Evolutionary conservation across 345 rosid genomes (phyloP).

Genomic region (Lepidium didymum): DNA sequence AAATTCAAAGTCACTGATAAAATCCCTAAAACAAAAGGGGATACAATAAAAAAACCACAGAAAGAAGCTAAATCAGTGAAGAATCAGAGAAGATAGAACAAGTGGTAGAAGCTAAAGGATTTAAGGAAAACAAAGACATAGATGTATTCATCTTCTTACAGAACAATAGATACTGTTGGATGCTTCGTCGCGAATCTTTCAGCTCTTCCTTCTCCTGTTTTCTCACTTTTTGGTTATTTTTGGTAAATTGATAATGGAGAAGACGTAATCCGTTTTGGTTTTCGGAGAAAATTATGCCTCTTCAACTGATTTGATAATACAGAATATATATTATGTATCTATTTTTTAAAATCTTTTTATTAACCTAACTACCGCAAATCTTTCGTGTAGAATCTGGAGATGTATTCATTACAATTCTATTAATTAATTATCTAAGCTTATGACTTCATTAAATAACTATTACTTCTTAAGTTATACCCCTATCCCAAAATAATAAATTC

Average conservation of each 20-base stretch:
- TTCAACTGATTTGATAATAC: not conserved
- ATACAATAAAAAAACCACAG: not conserved
- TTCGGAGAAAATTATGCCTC: not conserved
- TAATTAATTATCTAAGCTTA: no score
- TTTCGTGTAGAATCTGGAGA: constrained; percentile 6
- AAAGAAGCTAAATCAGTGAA: not conserved
- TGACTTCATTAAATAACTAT: no score
- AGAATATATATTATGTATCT: not conserved
- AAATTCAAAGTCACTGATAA: not conserved
- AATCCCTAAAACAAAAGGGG: constrained; percentile 20
- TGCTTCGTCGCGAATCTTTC: constrained; percentile 18
- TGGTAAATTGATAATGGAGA: not conserved
- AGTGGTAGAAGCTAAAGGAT: not conserved
- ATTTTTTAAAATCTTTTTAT: not conserved
- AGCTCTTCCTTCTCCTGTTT: not conserved
- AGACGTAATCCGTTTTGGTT: constrained; percentile 2
- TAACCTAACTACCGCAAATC: constrained; percentile 18
- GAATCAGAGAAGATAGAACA: not conserved
- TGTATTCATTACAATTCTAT: not conserved
- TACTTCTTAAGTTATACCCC: no score
- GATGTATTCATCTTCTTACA: constrained; percentile 16
- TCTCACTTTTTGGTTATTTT: not conserved
- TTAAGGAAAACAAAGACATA: not conserved
- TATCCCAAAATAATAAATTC: no score
- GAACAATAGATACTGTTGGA: constrained; percentile 4